Evolutionary conservation across 2,329 filamentous ascomycete genomes (phyloP).

Genomic region (Dothistroma pini): DNA sequence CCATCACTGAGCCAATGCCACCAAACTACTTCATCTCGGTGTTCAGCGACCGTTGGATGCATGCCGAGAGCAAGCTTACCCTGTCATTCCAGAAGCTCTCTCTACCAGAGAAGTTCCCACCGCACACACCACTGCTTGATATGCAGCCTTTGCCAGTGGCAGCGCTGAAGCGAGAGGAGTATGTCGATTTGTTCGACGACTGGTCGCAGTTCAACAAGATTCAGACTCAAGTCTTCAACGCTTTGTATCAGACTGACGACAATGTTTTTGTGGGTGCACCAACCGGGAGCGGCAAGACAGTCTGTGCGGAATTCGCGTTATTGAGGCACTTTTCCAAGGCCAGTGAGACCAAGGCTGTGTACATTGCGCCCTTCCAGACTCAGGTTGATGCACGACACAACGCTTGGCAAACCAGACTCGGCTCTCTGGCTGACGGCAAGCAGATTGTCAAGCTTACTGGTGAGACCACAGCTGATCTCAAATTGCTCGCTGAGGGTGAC

Average conservation of each 20-base stretch:
- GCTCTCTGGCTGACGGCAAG: conserved; percentile 73
- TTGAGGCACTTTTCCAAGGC: conserved; percentile 78
- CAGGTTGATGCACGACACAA: conserved; percentile 76
- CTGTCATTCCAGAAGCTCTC: conserved; percentile 95
- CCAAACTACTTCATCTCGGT: conserved; percentile 98
- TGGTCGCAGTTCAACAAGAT: conserved; percentile 95
- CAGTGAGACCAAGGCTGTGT: conserved; percentile 76
- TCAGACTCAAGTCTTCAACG: conserved; percentile 96
- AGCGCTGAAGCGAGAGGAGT: conserved; percentile 82
- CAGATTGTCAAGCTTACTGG: conserved; percentile 89
- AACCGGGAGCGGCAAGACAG: conserved; percentile 92
- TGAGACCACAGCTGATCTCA: conserved; percentile 85
- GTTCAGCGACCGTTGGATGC: conserved; percentile 96
- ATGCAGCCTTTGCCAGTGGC: conserved; percentile 86
- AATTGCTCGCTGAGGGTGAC: conserved; percentile 81
- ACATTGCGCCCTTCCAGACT: conserved; percentile 92
- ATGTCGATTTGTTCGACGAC: conserved; percentile 72
- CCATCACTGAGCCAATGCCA: conserved; percentile 95
- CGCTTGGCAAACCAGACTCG: conserved; percentile 80
- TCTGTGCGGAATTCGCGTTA: conserved; percentile 92
- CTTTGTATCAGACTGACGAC: conserved; percentile 83
- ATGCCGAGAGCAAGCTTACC: conserved; percentile 87
- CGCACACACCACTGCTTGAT: conserved; percentile 87
- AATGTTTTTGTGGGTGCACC: conserved; percentile 93
- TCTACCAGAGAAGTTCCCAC: conserved; percentile 89